Evolutionary conservation across 176 grass and related monocot species (phyloP), one percentile per base, ranked within the genome.

Genomic region (Elymus sibiricus): DNA sequence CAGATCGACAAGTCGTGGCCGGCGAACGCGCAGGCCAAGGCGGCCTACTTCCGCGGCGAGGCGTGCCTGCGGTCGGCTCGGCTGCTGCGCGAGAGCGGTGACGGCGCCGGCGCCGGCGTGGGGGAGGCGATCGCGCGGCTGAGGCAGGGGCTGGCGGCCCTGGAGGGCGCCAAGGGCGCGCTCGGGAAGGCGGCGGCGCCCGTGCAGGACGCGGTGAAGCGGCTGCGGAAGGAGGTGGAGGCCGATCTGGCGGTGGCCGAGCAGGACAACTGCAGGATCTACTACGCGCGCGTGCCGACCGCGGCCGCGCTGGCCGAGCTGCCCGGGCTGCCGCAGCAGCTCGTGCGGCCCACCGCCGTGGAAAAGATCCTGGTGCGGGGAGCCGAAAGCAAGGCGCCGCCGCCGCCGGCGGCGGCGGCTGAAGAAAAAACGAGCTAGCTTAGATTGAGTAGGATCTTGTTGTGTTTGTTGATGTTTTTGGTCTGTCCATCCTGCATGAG

Each of bases 181-280:
- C 38, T 83, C 24, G 91, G 79, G 89, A 88, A 76, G 37, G 88
- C 42, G 53, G 75, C 90, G 0, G 78, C 81, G 26, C 65, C 76
- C 70, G 60, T 93, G 56, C 82, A 84, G 8, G 82, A 86, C 59
- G 91, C 85, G 26, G 82, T 81, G 59, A 84, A 74, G 53, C 74
- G 81, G 37, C 89, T 91, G 31, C 71, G 88, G 29, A 79, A 39
- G 32, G 88, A 91, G 56, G 75, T 93, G 34, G 92, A 80, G 39
- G 29, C 46, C 25, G 83, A 86, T n/a, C 77, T 93, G 27, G 38
- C 86, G 71, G 90, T 59, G 31, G 91, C 91, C 9, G 78, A 85
- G 71, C 85, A 77, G 47, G 94, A 96, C 73, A 96, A 96, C 66
- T 64, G 84, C 58, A 87, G 85, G 53, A 85, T 96, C 3, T 96